These are phyloP conservation scores for Lobulomyces angularis DNA, from an alignment of 192 early-diverging fungal genomes.

Conservation along the genomic window DNA sequence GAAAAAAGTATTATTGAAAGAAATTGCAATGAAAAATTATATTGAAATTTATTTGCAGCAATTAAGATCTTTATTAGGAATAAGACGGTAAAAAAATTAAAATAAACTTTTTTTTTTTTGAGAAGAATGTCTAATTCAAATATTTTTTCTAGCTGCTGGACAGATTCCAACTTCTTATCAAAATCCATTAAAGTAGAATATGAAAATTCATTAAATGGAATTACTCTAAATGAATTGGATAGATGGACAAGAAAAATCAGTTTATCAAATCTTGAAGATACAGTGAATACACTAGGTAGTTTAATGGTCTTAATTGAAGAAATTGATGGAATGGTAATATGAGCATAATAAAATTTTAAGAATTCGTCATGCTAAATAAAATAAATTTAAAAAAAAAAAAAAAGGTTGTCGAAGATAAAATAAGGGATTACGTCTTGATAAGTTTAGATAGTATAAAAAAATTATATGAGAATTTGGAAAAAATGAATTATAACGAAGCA, in stretches of 20 bases:
- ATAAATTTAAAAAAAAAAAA: no score
- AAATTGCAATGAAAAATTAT: no score
- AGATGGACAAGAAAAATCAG: conserved; percentile 55
- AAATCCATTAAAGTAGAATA: neutral
- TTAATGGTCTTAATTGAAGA: conserved; percentile 61
- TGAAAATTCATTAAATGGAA: conserved; percentile 11
- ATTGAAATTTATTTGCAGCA: no score
- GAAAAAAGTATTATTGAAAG: no score
- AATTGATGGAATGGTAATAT: conserved; percentile 85
- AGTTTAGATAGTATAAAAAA: no score
- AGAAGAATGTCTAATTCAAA: no score
- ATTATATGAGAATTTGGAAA: conserved; percentile 6
- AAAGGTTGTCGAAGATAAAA: no score
- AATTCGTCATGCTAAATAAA: no score
- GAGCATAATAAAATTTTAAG: no score
- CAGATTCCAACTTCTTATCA: conserved; percentile 6
- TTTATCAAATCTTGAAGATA: conserved; percentile 57
- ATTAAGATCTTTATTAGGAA: no score
- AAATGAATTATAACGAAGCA: neutral
- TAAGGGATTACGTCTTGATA: conserved; percentile 3
- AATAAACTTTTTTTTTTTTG: no score
- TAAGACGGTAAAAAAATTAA: no score
- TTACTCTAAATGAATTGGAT: conserved; percentile 77
- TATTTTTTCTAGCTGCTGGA: conserved; percentile 23
- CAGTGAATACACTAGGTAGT: conserved; percentile 66